Conservation (phyloP, 768 basidiomycete genomes). For the Boletus patriciae region DNA sequence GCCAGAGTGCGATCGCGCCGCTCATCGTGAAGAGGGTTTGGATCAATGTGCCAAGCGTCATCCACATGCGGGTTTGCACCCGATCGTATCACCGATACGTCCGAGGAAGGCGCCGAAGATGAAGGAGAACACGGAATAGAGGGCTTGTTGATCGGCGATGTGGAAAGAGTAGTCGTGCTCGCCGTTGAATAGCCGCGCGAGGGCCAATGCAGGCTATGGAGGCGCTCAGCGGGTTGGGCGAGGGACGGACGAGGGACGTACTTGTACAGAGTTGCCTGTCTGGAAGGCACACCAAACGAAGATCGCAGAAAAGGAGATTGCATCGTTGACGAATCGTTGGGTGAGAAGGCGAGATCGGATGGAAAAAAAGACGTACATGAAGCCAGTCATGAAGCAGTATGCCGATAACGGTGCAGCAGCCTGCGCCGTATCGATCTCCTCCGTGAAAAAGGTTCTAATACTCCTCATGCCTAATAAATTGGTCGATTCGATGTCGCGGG, state of each 20-base stretch:
- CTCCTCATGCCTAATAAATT: slow-evolving; percentile 1
- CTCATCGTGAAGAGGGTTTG: slow-evolving; percentile 78
- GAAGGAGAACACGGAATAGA: slow-evolving; percentile 79
- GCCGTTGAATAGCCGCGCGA: slow-evolving; percentile 74
- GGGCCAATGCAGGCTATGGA: slow-evolving; percentile 69
- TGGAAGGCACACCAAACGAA: slow-evolving; percentile 89
- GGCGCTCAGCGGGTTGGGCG: neutral
- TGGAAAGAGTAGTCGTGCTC: slow-evolving; percentile 63
- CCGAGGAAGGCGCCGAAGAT: slow-evolving; percentile 75
- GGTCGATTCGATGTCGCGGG: slow-evolving; percentile 21
- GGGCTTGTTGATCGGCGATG: slow-evolving; percentile 78
- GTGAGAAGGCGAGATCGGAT: neutral
- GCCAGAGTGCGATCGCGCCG: slow-evolving; percentile 69
- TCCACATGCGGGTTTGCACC: slow-evolving; percentile 74
- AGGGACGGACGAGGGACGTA: slow-evolving; percentile 21
- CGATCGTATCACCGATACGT: slow-evolving; percentile 81
- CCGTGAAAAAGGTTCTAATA: slow-evolving; percentile 15
- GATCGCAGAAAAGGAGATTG: slow-evolving; percentile 72
- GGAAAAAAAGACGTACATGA: slow-evolving; percentile 52
- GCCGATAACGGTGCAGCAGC: slow-evolving; percentile 56
- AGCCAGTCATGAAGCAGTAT: slow-evolving; percentile 80
- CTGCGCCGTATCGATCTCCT: slow-evolving; percentile 26
- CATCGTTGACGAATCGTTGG: slow-evolving; percentile 64
- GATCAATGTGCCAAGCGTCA: slow-evolving; percentile 65
- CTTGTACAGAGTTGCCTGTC: slow-evolving; percentile 74